A percentile compares a stretch with the other conserved stretches of the same genome.
Conservation (phyloP, 495 filamentous ascomycete species). For the Delitschia confertaspora region DNA sequence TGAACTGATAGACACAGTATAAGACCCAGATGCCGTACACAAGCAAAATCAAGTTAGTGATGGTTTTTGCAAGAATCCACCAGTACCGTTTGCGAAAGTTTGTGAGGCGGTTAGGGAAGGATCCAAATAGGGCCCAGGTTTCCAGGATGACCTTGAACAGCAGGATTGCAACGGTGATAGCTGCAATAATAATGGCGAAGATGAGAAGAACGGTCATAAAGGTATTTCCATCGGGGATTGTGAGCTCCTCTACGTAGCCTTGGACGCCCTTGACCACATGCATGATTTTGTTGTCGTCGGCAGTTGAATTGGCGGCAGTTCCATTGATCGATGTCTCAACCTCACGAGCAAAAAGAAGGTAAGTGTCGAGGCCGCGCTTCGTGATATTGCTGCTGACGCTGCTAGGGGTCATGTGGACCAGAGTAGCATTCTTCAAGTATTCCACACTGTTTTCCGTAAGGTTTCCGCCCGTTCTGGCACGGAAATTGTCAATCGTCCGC, state of each 20-base stretch:
- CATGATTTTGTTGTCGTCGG: slow-evolving; percentile 36
- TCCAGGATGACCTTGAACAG: slow-evolving; percentile 89
- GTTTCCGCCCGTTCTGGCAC: slow-evolving; percentile 73
- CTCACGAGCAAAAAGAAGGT: slow-evolving; percentile 46
- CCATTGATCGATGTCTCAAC: slow-evolving; percentile 41
- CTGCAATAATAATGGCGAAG: slow-evolving; percentile 77
- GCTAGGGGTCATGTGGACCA: slow-evolving; percentile 51
- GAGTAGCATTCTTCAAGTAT: slow-evolving; percentile 62
- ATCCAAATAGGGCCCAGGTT: slow-evolving; percentile 80
- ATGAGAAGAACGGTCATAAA: slow-evolving; percentile 94
- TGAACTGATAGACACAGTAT: slow-evolving; percentile 95
- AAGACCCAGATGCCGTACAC: slow-evolving; percentile 93
- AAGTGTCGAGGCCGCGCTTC: slow-evolving; percentile 48
- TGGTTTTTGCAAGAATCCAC: slow-evolving; percentile 76
- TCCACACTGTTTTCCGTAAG: slow-evolving; percentile 68
- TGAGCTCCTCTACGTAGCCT: slow-evolving; percentile 65
- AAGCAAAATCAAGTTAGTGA: slow-evolving; percentile 84
- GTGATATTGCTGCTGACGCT: slow-evolving; percentile 35
- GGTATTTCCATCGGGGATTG: slow-evolving; percentile 78
- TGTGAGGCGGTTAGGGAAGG: slow-evolving; percentile 69
- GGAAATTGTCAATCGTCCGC: slow-evolving; percentile 75
- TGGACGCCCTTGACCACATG: slow-evolving; percentile 59
- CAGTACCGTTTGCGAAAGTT: slow-evolving; percentile 94
- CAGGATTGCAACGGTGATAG: slow-evolving; percentile 77
- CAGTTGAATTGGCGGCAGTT: slow-evolving; percentile 15